Base-by-base conservation (phyloP, 345 rosid genomes). In the Triadica sebifera region DNA sequence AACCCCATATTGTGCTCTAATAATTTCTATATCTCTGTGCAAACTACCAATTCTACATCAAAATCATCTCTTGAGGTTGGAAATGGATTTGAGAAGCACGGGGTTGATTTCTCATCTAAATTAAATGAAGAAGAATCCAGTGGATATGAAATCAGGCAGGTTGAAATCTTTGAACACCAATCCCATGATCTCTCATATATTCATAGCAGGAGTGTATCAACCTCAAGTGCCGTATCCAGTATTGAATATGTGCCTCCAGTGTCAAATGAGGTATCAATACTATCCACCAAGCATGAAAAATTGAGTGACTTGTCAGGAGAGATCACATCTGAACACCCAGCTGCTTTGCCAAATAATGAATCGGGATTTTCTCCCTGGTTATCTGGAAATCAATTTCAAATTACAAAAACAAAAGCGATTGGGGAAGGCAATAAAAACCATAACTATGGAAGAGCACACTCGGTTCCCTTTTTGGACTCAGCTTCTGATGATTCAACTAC, bases 201-300 rank as follows among this genome's bases (percentile, higher is more conserved):
- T 74, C 97, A 88, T 78, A 92, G 96, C 84, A 88, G 97, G 81
- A 90, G 88, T 76, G 98, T 83, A 73, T 94, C 95, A 50, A 78
- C 89, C 64, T 87, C 87, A 62, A 94, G 97, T 80, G 87, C 85
- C 50, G 80, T 86, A 71, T 94, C 97, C 10, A 87, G 88, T 80
- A 67, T 86, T 13, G 97, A 88, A 75, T 91, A 85, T 72, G 75
- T 74, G 58, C 88, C 87, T 79, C 87, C 84, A 15, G 75, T 77
- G 56, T 81, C 81, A 53, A 78, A 75, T 65, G 91, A 86, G 60
- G 67, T 47, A 15, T 74, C 87, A 53, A 82, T 63, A 38, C 53
- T 65, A 62, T 69, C 46, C 12, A 63, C 69, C 25, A 78, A 82
- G 81, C 76, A 72, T 39, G 82, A 82, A 79, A 78, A 62, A 63